Evolutionary conservation across 2,329 filamentous ascomycete species (phyloP).

Genomic region (Zymoseptoria tritici): DNA sequence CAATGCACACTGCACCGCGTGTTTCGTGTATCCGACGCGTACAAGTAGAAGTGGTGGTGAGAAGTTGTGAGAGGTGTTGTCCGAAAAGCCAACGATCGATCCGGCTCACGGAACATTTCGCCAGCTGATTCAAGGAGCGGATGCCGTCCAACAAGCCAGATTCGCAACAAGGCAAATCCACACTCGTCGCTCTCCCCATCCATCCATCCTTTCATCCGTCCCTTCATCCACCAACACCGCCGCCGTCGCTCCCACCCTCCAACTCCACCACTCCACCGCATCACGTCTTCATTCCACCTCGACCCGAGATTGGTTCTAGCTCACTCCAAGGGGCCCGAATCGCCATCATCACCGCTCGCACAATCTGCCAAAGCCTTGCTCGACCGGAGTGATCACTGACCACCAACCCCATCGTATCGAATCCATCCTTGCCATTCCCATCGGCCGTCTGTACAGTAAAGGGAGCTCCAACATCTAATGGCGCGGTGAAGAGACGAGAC

Average conservation of each 20-base stretch:
- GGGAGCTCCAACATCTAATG: background rate
- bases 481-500: background rate
- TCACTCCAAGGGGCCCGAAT: background rate
- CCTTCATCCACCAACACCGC: background rate
- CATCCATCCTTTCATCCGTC: background rate
- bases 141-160: background rate
- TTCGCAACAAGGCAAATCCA: background rate
- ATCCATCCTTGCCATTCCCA: background rate
- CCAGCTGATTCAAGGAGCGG: background rate
- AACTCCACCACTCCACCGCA: constrained; percentile 3
- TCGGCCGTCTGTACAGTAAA: background rate
- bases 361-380: background rate
- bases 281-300: background rate
- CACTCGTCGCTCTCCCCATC: background rate
- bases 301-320: constrained; percentile 1
- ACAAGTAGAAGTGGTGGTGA: background rate
- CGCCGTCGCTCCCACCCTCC: background rate
- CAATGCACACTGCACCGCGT: background rate
- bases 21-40: background rate
- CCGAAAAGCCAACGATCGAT: background rate
- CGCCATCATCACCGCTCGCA: background rate
- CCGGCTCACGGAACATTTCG: background rate
- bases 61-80: background rate
- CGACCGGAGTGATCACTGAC: background rate
- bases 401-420: background rate